Evolutionary conservation across 2,329 filamentous ascomycete species (phyloP).

Genomic region (Nothopassalora personata): DNA sequence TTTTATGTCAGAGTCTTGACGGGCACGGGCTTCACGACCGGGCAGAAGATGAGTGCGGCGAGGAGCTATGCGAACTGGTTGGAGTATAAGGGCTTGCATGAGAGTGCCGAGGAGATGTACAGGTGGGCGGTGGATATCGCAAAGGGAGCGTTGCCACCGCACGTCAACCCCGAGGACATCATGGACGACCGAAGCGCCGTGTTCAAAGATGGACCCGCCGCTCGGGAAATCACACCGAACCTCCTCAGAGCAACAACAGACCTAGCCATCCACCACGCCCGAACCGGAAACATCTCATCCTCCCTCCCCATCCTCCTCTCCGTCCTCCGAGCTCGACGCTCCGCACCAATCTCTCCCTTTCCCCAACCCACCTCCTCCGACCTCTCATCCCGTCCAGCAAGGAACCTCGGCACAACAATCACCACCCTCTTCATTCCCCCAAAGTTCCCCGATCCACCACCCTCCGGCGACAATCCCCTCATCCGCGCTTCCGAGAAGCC

Average conservation of each 20-base stretch:
- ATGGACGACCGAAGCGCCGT: conserved; percentile 60
- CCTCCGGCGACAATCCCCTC: conserved; percentile 64
- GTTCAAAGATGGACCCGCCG: conserved; percentile 44
- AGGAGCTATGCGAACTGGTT: conserved; percentile 81
- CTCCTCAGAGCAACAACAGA: conserved; percentile 70
- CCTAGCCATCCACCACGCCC: conserved; percentile 71
- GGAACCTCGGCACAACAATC: conserved; percentile 10
- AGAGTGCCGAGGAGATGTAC: conserved; percentile 67
- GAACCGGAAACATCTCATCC: conserved; percentile 57
- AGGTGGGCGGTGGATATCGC: conserved; percentile 72
- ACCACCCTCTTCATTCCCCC: conserved; percentile 32
- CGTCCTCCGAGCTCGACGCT: conserved; percentile 69
- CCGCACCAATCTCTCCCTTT: conserved; percentile 44
- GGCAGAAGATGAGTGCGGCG: conserved; percentile 75
- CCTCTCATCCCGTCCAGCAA: conserved; percentile 11
- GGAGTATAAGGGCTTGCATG: conserved; percentile 64
- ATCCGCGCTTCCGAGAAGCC: conserved; percentile 51
- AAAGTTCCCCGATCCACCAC: conserved; percentile 62
- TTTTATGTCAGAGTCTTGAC: conserved; percentile 80
- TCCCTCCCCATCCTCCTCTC: conserved; percentile 84
- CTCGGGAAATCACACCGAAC: conserved; percentile 59
- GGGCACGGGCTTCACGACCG: conserved; percentile 70
- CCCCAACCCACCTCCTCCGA: conserved; percentile 23
- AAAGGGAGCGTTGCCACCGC: conserved; percentile 45
- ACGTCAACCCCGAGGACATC: conserved; percentile 32